A percentile compares a stretch with the other conserved stretches of the same genome.
Conservation (phyloP, 495 filamentous ascomycete species). For the Daldinia caldariorum region DNA sequence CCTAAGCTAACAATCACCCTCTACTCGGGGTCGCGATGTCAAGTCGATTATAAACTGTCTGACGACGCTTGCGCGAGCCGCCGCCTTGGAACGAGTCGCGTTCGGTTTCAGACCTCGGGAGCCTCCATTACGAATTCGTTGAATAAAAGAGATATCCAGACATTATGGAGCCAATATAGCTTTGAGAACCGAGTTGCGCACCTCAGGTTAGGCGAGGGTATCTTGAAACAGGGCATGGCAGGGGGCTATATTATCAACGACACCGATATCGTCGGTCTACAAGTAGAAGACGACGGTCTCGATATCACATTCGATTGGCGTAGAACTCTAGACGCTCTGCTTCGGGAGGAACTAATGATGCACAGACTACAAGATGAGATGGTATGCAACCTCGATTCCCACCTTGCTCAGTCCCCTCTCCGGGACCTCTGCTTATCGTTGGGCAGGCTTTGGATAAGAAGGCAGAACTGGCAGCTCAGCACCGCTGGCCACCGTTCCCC, state of each 20-base stretch:
- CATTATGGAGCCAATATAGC: slow-evolving; percentile 34
- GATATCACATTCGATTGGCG: slow-evolving; percentile 34
- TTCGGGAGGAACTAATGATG: slow-evolving; percentile 42
- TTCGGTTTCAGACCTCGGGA: slow-evolving; percentile 27
- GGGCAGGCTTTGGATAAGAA: slow-evolving; percentile 27
- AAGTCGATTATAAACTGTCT: slow-evolving; percentile 36
- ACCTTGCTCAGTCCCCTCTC: slow-evolving; percentile 20
- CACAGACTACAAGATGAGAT: slow-evolving; percentile 30
- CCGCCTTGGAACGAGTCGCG: slow-evolving; percentile 7
- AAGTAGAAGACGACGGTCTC: slow-evolving; percentile 33
- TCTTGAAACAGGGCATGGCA: slow-evolving; percentile 34
- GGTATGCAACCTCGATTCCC: slow-evolving; percentile 28
- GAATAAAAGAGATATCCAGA: slow-evolving; percentile 25
- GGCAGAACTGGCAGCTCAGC: slow-evolving; percentile 15
- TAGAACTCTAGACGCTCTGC: slow-evolving; percentile 29
- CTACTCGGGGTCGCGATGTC: slow-evolving; percentile 37
- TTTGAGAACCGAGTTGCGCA: slow-evolving; percentile 38
- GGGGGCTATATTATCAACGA: slow-evolving; percentile 39
- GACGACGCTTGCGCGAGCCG: background rate
- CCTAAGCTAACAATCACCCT: slow-evolving; percentile 38
- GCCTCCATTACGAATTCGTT: slow-evolving; percentile 11
- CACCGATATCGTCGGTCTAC: slow-evolving; percentile 30
- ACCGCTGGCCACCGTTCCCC: slow-evolving; percentile 34
- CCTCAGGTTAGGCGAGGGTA: slow-evolving; percentile 33
- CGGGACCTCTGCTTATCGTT: slow-evolving; percentile 23